Conservation (phyloP, 371 early-diverging fungal genomes). For the Mortierella polycephala region DNA sequence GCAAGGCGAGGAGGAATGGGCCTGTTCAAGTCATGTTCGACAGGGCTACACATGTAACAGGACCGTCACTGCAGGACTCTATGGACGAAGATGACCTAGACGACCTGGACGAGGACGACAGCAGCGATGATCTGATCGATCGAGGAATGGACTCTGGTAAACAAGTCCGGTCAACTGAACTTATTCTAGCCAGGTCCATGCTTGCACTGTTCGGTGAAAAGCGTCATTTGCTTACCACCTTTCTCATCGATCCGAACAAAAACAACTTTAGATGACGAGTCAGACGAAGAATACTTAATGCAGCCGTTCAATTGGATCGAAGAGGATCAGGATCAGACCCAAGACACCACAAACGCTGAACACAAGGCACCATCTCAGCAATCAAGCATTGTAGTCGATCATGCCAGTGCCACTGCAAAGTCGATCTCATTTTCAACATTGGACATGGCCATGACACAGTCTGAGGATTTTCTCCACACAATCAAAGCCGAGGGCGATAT, state of each 20-base stretch:
- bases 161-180: neutral
- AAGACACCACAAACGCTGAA: neutral
- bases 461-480: constrained; percentile 35
- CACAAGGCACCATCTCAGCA: neutral
- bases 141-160: constrained; percentile 41
- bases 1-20: constrained; percentile 7
- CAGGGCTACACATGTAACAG: constrained; percentile 19
- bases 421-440: constrained; percentile 10
- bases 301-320: constrained; percentile 53
- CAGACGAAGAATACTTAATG: constrained; percentile 49
- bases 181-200: neutral
- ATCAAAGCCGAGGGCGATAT: constrained; percentile 28
- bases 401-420: neutral
- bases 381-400: neutral
- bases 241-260: neutral
- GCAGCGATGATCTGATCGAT: constrained; percentile 40
- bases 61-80: constrained; percentile 10
- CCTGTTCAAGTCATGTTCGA: constrained; percentile 26
- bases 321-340: constrained; percentile 28
- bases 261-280: constrained; percentile 36
- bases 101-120: constrained; percentile 15
- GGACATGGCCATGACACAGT: constrained; percentile 39
- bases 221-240: neutral
- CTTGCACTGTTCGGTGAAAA: neutral
- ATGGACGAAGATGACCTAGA: constrained; percentile 4